Base-by-base conservation (phyloP, 129 eudicot genomes). In the Dittrichia graveolens region DNA sequence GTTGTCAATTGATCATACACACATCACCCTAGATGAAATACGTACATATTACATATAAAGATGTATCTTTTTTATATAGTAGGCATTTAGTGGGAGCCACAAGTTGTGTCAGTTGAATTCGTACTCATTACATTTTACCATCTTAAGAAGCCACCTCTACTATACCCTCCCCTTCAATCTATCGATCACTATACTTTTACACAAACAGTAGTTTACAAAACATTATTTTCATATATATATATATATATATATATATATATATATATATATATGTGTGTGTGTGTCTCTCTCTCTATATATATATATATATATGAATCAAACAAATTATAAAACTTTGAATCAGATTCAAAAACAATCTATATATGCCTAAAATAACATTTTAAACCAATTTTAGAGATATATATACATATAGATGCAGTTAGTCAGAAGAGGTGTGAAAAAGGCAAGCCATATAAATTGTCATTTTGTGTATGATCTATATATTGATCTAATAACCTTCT, bases 111-210 rank as follows among this genome's bases (percentile, higher is more conserved):
- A 77, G 76, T 49, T 48, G 69, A 48, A 13, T 43, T 31, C 16
- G 62, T 70, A 65, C 60, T 66, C 49, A 31, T 65, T 66, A 71
- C 83, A 67, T 61, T 73, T 80, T 80, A 65, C 88, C 81, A 76
- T 68, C 80, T 82, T 75, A 73, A 82, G 86, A 73, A 79, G 76
- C 80, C 77, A 76, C 75, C 75, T 75, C 64, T 67, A 76, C 41
- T 10, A 24, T 24, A 24, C 31, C 31, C 38, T 4, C 64, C 39
- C 61, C 8, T 42, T 5, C 31, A 24, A 24, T 42, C 53, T 59
- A 38, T 57, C 60, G n/a, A 19, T 39, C 57, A 41, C 16, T 60
- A 18, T 34, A 39, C 69, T 62, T 47, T 52, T 49, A 64, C 44
- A 42, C 45, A 74, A 38, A 61, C 65, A 44, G 3, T 5, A 24